Evolutionary conservation across 2,329 filamentous ascomycete genomes (phyloP).

Genomic region (Monosporascus ibericus): DNA sequence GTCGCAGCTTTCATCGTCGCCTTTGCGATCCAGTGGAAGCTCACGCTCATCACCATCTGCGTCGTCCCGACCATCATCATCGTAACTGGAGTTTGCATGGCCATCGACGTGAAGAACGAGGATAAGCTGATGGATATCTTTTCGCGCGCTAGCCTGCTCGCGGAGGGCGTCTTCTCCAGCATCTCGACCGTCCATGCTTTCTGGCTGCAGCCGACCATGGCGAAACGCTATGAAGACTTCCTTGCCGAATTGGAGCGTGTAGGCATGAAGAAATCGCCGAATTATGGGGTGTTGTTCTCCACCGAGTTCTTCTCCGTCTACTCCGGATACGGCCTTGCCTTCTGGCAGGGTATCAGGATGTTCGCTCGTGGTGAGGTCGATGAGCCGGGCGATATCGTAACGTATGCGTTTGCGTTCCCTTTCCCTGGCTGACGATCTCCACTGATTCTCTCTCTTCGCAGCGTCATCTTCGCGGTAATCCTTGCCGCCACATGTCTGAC

Average conservation of each 20-base stretch:
- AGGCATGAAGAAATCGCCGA: slow-evolving; percentile 32
- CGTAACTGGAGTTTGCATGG: slow-evolving; percentile 30
- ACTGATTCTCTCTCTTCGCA: slow-evolving; percentile 3
- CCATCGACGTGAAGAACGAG: slow-evolving; percentile 16
- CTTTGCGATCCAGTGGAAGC: slow-evolving; percentile 36
- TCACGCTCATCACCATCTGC: slow-evolving; percentile 31
- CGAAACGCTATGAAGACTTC: slow-evolving; percentile 32
- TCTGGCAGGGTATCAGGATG: slow-evolving; percentile 39
- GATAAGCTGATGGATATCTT: slow-evolving; percentile 16
- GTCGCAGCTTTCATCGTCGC: slow-evolving; percentile 32
- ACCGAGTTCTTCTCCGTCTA: slow-evolving; percentile 35
- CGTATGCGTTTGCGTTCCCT: slow-evolving; percentile 14
- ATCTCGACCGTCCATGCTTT: slow-evolving; percentile 38
- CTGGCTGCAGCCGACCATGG: slow-evolving; percentile 30
- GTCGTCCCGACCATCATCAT: slow-evolving; percentile 22
- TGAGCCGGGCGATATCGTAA: slow-evolving; percentile 33
- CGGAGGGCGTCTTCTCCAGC: slow-evolving; percentile 31
- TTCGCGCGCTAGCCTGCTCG: slow-evolving; percentile 28
- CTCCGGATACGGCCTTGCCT: slow-evolving; percentile 35
- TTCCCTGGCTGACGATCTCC: neutral
- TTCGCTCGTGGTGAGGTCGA: slow-evolving; percentile 30
- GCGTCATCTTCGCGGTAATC: slow-evolving; percentile 32
- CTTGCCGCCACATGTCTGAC: slow-evolving; percentile 32
- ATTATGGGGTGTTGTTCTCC: slow-evolving; percentile 33
- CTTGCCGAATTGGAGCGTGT: slow-evolving; percentile 29